Conservation (phyloP, 768 basidiomycete species). For the Suillus sp. region DNA sequence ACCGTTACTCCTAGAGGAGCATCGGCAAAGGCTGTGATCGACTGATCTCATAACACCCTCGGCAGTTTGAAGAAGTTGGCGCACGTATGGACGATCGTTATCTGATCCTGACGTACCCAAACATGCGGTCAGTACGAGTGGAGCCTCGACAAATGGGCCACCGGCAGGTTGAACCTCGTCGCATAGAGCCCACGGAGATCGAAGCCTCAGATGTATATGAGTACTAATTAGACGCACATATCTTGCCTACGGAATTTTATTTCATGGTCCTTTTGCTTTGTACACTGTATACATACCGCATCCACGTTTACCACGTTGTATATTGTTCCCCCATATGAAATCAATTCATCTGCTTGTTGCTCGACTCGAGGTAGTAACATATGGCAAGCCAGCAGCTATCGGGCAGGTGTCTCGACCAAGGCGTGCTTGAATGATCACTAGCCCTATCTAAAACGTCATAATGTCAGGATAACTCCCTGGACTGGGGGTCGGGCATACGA, state of each 20-base stretch:
- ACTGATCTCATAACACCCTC: conserved; percentile 4
- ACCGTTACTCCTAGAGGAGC: background rate
- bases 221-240: conserved; percentile 27
- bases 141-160: conserved; percentile 30
- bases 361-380: background rate
- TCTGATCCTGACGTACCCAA: conserved; percentile 67
- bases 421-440: background rate
- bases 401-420: background rate
- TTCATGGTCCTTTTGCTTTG: conserved; percentile 15
- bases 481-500: conserved; percentile 4
- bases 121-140: conserved; percentile 38
- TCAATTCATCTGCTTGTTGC: conserved; percentile 1
- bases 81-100: conserved; percentile 64
- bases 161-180: conserved; percentile 33
- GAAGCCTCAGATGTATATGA: conserved; percentile 34
- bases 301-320: conserved; percentile 9
- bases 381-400: background rate
- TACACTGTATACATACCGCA: conserved; percentile 15
- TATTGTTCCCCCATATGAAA: too few relatives aligned
- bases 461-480: background rate
- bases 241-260: conserved; percentile 11
- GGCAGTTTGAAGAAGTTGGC: conserved; percentile 72
- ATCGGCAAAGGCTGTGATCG: conserved; percentile 8
- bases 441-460: conserved; percentile 5
- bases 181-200: conserved; percentile 35